Evolutionary conservation across 352 stramenopile species (phyloP).

Genomic region (Elongisporangium senticosum): DNA sequence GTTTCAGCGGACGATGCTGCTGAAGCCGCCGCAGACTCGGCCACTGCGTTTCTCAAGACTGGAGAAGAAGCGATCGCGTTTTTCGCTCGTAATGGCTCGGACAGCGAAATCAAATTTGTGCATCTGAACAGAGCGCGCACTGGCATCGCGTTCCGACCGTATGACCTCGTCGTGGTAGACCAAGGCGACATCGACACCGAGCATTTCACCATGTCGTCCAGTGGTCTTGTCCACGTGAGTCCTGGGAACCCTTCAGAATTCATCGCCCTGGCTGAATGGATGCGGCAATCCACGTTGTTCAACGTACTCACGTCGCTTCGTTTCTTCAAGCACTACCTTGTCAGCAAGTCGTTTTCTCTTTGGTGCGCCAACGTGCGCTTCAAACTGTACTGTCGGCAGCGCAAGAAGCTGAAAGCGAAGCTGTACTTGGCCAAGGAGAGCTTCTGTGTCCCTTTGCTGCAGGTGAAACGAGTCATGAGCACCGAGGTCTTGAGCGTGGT

Average conservation of each 20-base stretch:
- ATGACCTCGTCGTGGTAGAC: constrained; percentile 88
- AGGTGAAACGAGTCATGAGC: constrained; percentile 87
- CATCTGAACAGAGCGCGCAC: constrained; percentile 83
- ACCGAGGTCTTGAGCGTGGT: constrained; percentile 79
- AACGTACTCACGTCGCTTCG: constrained; percentile 92
- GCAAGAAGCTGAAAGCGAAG: constrained; percentile 69
- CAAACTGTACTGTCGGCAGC: constrained; percentile 88
- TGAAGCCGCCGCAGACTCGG: constrained; percentile 45
- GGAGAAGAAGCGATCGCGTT: constrained; percentile 93
- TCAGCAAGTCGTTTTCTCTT: constrained; percentile 86
- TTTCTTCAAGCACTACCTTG: constrained; percentile 94
- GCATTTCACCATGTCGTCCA: constrained; percentile 91
- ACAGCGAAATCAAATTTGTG: constrained; percentile 93
- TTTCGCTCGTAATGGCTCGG: constrained; percentile 89
- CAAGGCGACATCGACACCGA: constrained; percentile 76
- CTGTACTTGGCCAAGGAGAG: constrained; percentile 90
- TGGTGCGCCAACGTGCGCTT: constrained; percentile 89
- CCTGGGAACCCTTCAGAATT: constrained; percentile 87
- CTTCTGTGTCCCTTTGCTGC: constrained; percentile 83
- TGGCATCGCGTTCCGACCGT: constrained; percentile 81
- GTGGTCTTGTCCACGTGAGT: constrained; percentile 71
- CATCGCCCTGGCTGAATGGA: constrained; percentile 91
- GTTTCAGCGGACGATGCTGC: constrained; percentile 30
- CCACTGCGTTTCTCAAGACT: constrained; percentile 52
- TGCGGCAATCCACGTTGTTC: constrained; percentile 92